Percentiles rank a stretch among this genome's conserved stretches.
Conservation (phyloP, 2,329 filamentous ascomycete genomes). For the Xylaria sp. region DNA sequence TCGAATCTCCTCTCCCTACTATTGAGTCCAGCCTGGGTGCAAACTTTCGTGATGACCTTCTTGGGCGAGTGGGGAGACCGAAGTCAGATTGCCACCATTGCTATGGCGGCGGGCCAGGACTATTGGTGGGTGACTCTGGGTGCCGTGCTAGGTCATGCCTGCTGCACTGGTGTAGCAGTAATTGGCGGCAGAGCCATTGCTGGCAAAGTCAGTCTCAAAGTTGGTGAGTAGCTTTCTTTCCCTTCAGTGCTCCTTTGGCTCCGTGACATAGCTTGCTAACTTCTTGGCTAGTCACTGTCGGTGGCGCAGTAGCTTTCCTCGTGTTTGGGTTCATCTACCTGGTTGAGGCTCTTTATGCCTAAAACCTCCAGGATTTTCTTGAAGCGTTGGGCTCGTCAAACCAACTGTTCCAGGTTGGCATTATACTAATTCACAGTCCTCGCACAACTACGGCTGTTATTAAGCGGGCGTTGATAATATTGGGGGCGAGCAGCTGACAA, state of each 20-base stretch:
- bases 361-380: slow-evolving; percentile 29
- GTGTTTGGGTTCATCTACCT: slow-evolving; percentile 93
- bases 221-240: slow-evolving; percentile 73
- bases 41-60: slow-evolving; percentile 99
- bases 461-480: slow-evolving; percentile 29
- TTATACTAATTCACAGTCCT: slow-evolving; percentile 34
- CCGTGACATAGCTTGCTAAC: slow-evolving; percentile 27
- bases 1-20: slow-evolving; percentile 88
- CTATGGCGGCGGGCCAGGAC: slow-evolving; percentile 97
- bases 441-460: slow-evolving; percentile 7
- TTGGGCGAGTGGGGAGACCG: slow-evolving; percentile 97
- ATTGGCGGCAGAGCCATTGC: slow-evolving; percentile 92
- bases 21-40: slow-evolving; percentile 95
- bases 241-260: not conserved
- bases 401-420: slow-evolving; percentile 4
- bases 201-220: slow-evolving; percentile 91
- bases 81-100: slow-evolving; percentile 97
- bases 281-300: slow-evolving; percentile 89
- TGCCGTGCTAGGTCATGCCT: slow-evolving; percentile 83
- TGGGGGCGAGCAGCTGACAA: slow-evolving; percentile 1
- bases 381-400: not conserved
- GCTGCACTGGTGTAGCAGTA: slow-evolving; percentile 92
- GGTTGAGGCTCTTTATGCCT: slow-evolving; percentile 76
- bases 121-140: slow-evolving; percentile 99
- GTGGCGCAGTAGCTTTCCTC: slow-evolving; percentile 89